Conservation (phyloP, 139 green algal genomes). For the Ostreobium quekettii region DNA sequence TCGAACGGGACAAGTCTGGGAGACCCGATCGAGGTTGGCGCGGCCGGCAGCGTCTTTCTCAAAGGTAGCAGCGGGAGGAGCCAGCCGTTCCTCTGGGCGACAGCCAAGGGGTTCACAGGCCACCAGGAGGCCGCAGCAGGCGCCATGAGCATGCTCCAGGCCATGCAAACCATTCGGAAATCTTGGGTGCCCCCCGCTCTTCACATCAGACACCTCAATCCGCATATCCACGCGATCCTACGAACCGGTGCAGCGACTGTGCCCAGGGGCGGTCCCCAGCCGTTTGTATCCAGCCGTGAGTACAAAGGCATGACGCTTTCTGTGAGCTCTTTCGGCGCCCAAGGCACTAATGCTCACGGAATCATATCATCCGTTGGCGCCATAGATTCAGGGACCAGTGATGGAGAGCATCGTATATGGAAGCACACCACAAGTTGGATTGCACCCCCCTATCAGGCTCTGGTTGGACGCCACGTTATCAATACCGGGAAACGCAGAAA, state of each 20-base stretch:
- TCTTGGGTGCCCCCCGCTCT: constrained; percentile 27
- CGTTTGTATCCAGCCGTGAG: constrained; percentile 21
- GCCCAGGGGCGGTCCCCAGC: constrained; percentile 11
- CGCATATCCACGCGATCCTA: constrained; percentile 38
- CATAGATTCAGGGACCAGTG: too few species aligned
- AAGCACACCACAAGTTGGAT: too few species aligned
- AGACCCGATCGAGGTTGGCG: constrained; percentile 49
- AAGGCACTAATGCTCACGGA: constrained; percentile 56
- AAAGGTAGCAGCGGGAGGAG: neutral
- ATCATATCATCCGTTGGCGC: too few species aligned
- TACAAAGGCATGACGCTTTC: neutral
- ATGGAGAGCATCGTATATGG: too few species aligned
- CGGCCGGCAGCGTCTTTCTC: constrained; percentile 28
- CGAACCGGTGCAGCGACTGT: neutral
- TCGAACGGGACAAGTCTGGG: constrained; percentile 38
- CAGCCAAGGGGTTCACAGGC: constrained; percentile 40
- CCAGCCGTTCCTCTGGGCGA: constrained; percentile 23
- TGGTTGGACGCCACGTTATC: too few species aligned
- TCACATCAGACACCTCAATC: constrained; percentile 54
- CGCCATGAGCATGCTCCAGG: constrained; percentile 32
- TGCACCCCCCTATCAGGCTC: too few species aligned
- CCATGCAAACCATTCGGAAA: constrained; percentile 1
- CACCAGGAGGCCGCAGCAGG: constrained; percentile 49
- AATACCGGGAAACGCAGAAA: too few species aligned
- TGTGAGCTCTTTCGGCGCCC: constrained; percentile 58